Evolutionary conservation across 2,329 filamentous ascomycete genomes (phyloP), one percentile per base, ranked within the genome.

Genomic region (Shiraia bambusicola): DNA sequence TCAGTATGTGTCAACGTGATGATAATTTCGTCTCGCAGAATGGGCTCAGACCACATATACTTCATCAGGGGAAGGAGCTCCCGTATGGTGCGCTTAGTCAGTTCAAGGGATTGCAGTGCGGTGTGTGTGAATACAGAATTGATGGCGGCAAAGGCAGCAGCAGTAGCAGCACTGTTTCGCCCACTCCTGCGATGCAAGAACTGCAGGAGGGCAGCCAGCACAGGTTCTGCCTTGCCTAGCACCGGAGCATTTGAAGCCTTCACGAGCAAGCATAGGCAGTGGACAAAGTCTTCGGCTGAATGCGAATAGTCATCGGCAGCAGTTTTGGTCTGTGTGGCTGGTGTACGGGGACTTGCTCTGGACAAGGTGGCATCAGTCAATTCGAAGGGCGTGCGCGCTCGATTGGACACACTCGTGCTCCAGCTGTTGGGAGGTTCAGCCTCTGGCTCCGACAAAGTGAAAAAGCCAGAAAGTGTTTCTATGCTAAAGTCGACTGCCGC

Each of bases 21-120:
- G 25, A 94, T 74, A 64, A 95, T 86, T 44, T 76, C 88, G 50
- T 92, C 87, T 53, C 85, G 83, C 35, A 93, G 53, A 11, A 80
- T 78, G 50, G 38, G 36, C 25, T 66, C 61, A 28, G 83, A 76
- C 91, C 92, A 98, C 71, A 89, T 82, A 35, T 81, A 78, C 40
- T 79, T 81, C 50, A 95, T 81, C 31, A 91, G 67, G 1, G 88
- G 86, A 16, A 95, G 61, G 6, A 91, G 64, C 6, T 80, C 76
- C 40, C 75, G 71, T 12, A 86, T 76, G 27, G 85, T 71, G 25
- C 72, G 74, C 50, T 78, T 79, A 3, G 84, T 80, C 37, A 89
- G 74, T 1, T 74, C 66, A 11, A 84, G 76, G 47, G 87, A 79
- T 58, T 95, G 87, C 33, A 84, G 81, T 41, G 87, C 77, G 2